phyloP scores from a whole-genome alignment of 2,329 filamentous ascomycete genomes.

The Chaetomium olivaceum region DNA sequence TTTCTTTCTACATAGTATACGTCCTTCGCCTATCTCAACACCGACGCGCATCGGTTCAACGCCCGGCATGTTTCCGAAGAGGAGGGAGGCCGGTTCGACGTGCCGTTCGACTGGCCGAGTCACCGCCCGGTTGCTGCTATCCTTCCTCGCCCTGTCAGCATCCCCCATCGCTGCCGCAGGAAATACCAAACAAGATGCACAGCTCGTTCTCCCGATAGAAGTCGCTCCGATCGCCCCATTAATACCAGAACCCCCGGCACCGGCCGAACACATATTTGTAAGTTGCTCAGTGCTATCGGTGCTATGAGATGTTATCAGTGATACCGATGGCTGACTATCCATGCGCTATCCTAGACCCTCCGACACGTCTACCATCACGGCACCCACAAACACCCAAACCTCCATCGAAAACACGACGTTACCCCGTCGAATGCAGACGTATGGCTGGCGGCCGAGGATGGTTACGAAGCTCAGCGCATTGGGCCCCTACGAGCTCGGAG shows the following conservation, averaged over 20 bases:
- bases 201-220: conserved; percentile 48
- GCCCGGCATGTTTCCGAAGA: conserved; percentile 35
- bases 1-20: not conserved
- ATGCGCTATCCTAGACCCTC: conserved; percentile 54
- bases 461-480: conserved; percentile 52
- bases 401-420: conserved; percentile 78
- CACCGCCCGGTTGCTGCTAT: conserved; percentile 63
- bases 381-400: conserved; percentile 71
- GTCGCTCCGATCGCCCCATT: conserved; percentile 45
- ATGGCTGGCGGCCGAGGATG: conserved; percentile 63
- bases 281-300: conserved; percentile 24
- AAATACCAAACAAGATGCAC: conserved; percentile 39
- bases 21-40: not conserved
- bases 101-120: conserved; percentile 63
- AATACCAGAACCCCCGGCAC: conserved; percentile 47
- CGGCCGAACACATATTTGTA: conserved; percentile 59
- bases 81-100: conserved; percentile 33
- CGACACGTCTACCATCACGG: conserved; percentile 94
- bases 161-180: conserved; percentile 41
- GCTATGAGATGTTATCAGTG: not conserved
- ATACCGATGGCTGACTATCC: conserved; percentile 16
- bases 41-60: conserved; percentile 7
- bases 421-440: conserved; percentile 57
- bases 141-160: conserved; percentile 63
- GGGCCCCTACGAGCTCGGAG: conserved; percentile 63